Conservation (phyloP, 140 eudicot genomes). For the Stevia rebaudiana region DNA sequence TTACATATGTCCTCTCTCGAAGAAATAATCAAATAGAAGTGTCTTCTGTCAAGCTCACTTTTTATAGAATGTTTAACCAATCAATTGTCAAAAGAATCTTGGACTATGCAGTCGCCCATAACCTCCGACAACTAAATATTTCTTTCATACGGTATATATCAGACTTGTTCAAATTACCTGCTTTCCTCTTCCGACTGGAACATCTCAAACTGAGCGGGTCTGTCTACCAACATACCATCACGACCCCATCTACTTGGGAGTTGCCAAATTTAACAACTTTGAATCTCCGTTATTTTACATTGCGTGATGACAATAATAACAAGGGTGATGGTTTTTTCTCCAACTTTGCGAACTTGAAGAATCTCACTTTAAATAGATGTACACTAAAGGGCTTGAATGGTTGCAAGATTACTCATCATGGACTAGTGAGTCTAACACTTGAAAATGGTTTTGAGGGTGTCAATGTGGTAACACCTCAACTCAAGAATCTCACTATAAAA, state of each 20-base stretch:
- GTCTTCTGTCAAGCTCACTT: background rate
- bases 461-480: background rate
- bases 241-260: background rate
- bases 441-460: background rate
- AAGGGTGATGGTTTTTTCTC: background rate
- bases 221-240: background rate
- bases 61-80: no score
- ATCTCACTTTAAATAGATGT: background rate
- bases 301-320: background rate
- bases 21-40: no score
- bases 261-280: constrained; percentile 16
- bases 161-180: background rate
- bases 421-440: background rate
- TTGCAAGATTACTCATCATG: background rate
- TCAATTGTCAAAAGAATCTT: background rate
- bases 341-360: background rate
- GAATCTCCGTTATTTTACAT: background rate
- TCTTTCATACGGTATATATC: background rate
- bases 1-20: no score
- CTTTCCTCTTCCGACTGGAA: constrained; percentile 1
- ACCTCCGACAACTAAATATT: background rate
- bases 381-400: background rate
- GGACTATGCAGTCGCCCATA: constrained; percentile 8
- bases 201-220: background rate
- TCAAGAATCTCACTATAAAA: background rate